Base-by-base conservation (phyloP, 2,329 filamentous ascomycete genomes). In the Colletotrichum chlorophyti region DNA sequence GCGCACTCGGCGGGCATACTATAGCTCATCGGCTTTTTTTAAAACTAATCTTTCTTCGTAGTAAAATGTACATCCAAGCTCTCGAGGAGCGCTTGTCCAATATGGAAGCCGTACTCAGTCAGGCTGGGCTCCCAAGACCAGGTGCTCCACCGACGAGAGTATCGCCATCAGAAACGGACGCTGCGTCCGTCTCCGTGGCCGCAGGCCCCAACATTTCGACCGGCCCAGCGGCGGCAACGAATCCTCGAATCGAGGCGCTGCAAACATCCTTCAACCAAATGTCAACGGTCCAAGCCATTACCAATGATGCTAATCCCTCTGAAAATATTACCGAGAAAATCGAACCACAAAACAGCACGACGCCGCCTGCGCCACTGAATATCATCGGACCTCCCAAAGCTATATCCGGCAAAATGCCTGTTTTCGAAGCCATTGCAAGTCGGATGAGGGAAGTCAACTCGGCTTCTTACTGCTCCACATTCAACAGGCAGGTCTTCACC, bases 31-130 rank as follows among this genome's bases (percentile, higher is more conserved):
- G n/a, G n/a, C n/a, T n/a, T n/a, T n/a, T n/a, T n/a, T n/a, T n/a
- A n/a, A n/a, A n/a, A n/a, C n/a, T n/a, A n/a, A n/a, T n/a, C n/a
- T n/a, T 23, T 6, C 2, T 6, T 17, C 19, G 8, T 6, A 62
- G 60, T 26, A 62, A 62, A 49, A 53, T 57, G 46, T 60, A 60
- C 35, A 50, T 62, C 5, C 40, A 57, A 19, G 45, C 47, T 6
- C 52, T 62, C 19, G 60, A 62, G 11, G 57, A 62, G 17, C 41
- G 60, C 8, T 42, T 62, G 6, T 57, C 57, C 9, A 60, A 57
- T n/a, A 62, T 62, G 60, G 60, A 62, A 21, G 51, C 60, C 5
- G 47, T 47, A 3, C 46, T 62, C 2, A 38, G 32, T 31, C 58
- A 53, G 19, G 43, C 57, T 12, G 52, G 57, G 3, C 32, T 60